Base-by-base conservation (phyloP, 2,329 filamentous ascomycete species). In the Diaporthe sp. region DNA sequence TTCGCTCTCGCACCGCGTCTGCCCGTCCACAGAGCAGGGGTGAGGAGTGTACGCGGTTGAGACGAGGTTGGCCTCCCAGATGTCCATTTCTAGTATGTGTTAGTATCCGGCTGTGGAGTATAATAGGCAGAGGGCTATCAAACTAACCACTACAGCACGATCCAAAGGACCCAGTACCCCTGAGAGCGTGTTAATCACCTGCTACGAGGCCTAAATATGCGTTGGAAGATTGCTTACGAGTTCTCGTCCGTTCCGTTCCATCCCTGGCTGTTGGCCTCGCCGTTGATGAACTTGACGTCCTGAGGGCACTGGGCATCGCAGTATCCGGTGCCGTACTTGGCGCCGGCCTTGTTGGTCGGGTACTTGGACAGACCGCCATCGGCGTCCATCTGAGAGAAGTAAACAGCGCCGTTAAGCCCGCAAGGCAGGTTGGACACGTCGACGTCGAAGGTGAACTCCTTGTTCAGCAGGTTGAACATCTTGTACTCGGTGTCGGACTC, bases 381-480 rank as follows among this genome's bases (percentile, higher is more conserved):
- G 61, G 73, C 62, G n/a, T 75, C 73, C 76, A 78, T 78, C 55
- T 79, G 78, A 22, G 78, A 78, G 65, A 80, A 83, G 79, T 92
- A 92, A 31, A 93, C 82, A 42, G 91, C 91, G 70, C 91, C 91
- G 82, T 93, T 93, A 75, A 93, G 84, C 74, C 92, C 92, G 79
- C 92, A 93, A 22, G 87, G 88, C 51, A 93, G 85, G 78, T 88
- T 87, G 58, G 90, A 92, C 51, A 92, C 87, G 81, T 93, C 91
- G 28, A 93, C 91, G 73, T 92, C 91, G 77, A 93, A 92, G 42
- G 90, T 90, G 82, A 93, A 90, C 82, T 93, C 91, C 79, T 90
- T 86, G 83, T 89, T 89, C 70, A 89, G 85, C 71, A 92, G 84
- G 75, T 90, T 87, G 83, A 93, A 90, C 80, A 88, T 89, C 75